Evolutionary conservation across 805 yeast genomes (phyloP).

Genomic region (Gaillardinia entomophila): DNA sequence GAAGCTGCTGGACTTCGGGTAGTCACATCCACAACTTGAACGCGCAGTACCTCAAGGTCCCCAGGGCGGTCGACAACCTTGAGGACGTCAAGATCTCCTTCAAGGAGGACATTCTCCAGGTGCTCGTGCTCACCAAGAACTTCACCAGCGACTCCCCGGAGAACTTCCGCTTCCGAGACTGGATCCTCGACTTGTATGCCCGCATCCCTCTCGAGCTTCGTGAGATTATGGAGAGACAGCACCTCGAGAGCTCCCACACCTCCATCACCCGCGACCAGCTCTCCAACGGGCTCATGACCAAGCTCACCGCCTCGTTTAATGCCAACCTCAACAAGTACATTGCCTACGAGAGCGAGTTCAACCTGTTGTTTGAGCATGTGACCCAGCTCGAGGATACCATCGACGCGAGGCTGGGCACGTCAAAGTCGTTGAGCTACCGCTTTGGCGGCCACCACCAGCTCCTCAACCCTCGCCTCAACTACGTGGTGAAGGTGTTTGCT

Average conservation of each 20-base stretch:
- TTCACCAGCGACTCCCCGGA: slow-evolving; percentile 24
- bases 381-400: slow-evolving; percentile 53
- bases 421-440: slow-evolving; percentile 9
- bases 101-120: slow-evolving; percentile 58
- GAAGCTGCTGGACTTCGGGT: slow-evolving; percentile 38
- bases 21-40: slow-evolving; percentile 22
- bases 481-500: slow-evolving; percentile 33
- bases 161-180: slow-evolving; percentile 46
- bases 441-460: slow-evolving; percentile 11
- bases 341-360: slow-evolving; percentile 56
- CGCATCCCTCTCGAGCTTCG: slow-evolving; percentile 36
- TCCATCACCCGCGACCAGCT: slow-evolving; percentile 26
- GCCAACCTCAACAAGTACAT: slow-evolving; percentile 45
- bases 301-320: slow-evolving; percentile 47
- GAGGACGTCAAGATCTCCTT: slow-evolving; percentile 60
- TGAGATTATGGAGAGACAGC: slow-evolving; percentile 26
- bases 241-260: slow-evolving; percentile 8
- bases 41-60: slow-evolving; percentile 47
- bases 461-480: slow-evolving; percentile 37
- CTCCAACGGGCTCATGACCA: slow-evolving; percentile 40
- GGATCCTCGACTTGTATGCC: slow-evolving; percentile 58
- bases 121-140: slow-evolving; percentile 45
- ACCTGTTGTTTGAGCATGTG: slow-evolving; percentile 42
- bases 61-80: slow-evolving; percentile 50
- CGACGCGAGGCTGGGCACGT: slow-evolving; percentile 24